These are phyloP conservation scores for Huntiella decipiens DNA, from an alignment of 2,329 filamentous ascomycete genomes.

Conservation along the genomic window DNA sequence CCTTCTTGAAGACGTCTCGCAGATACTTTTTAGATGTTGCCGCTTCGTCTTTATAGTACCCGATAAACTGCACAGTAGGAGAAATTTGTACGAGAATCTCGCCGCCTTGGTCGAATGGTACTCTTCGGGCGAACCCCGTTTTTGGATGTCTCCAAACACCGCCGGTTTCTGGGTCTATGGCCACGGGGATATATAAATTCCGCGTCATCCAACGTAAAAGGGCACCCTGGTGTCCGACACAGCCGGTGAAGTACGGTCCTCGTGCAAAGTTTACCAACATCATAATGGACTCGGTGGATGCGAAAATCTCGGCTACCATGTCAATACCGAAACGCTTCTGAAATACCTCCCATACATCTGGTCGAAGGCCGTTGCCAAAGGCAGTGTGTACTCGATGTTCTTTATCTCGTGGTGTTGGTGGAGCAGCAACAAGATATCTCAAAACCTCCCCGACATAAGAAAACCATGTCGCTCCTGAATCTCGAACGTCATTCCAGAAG, in stretches of 20 bases:
- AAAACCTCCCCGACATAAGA: conserved; percentile 65
- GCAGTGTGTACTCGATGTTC: conserved; percentile 39
- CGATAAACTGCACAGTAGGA: conserved; percentile 39
- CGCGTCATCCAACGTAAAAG: conserved; percentile 33
- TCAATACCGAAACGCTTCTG: conserved; percentile 42
- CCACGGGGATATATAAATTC: conserved; percentile 44
- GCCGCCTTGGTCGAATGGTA: conserved; percentile 48
- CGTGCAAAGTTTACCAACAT: conserved; percentile 37
- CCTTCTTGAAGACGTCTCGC: conserved; percentile 43
- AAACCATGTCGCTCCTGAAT: conserved; percentile 48
- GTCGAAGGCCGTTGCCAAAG: conserved; percentile 48
- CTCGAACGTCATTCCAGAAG: conserved; percentile 56
- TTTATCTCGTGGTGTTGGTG: conserved; percentile 40
- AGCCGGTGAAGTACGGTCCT: conserved; percentile 41
- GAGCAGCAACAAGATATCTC: conserved; percentile 51
- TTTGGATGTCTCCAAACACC: conserved; percentile 45
- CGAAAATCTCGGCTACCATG: conserved; percentile 56
- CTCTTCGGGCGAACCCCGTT: conserved; percentile 47
- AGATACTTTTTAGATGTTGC: conserved; percentile 50
- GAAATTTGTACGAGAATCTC: conserved; percentile 52
- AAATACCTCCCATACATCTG: conserved; percentile 50
- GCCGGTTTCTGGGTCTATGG: conserved; percentile 47
- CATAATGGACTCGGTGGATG: conserved; percentile 55
- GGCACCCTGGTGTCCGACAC: conserved; percentile 53
- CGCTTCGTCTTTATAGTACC: conserved; percentile 49